Percentiles rank a stretch among this genome's conserved stretches.
Evolutionary conservation across 164 flowering plant species (phyloP).

Genomic region (Vitis rupestris): DNA sequence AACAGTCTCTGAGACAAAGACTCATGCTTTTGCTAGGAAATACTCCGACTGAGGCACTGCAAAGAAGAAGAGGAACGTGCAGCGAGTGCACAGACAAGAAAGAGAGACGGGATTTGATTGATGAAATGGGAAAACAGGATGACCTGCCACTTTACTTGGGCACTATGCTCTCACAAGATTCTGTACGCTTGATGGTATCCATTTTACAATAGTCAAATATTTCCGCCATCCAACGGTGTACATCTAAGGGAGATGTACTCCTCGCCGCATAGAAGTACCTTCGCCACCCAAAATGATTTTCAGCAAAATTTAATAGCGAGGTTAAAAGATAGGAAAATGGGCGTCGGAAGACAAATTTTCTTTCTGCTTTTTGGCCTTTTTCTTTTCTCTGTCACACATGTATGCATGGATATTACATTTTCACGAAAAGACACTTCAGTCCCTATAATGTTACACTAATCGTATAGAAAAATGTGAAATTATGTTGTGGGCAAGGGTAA

Average conservation of each 20-base stretch:
- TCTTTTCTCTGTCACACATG: background rate
- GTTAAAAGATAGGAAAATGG: background rate
- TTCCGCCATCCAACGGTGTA: background rate
- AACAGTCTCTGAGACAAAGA: background rate
- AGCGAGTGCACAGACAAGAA: background rate
- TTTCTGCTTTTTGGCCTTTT: background rate
- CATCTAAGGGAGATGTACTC: background rate
- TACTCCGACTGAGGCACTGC: constrained; percentile 2
- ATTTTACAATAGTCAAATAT: no score
- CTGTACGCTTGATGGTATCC: background rate
- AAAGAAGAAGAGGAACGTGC: constrained; percentile 2
- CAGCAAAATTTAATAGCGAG: no score
- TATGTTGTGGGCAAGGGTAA: no score
- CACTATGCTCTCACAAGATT: background rate
- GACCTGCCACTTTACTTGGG: background rate
- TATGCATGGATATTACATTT: no score
- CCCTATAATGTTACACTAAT: no score
- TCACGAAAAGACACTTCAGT: no score
- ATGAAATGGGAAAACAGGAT: background rate
- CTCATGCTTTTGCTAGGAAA: constrained; percentile 1
- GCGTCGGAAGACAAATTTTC: constrained; percentile 2
- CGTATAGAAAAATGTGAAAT: no score
- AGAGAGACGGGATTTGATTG: constrained; percentile 4
- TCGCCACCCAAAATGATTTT: no score
- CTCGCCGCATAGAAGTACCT: background rate